Conservation (phyloP, 805 yeast genomes). For the Kodamaea hsintzibuensis region DNA sequence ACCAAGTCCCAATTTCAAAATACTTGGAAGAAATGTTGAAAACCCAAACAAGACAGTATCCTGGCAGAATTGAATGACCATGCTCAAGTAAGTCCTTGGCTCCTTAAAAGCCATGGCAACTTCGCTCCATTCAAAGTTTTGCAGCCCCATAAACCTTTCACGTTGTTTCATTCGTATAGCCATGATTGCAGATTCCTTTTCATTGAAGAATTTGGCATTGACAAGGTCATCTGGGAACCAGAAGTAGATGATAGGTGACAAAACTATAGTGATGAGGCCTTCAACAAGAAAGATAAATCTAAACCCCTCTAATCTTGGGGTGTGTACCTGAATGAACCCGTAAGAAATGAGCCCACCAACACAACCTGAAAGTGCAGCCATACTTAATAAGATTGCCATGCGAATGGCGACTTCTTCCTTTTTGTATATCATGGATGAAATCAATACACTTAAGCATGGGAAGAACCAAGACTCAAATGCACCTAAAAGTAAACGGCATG, state of each 20-base stretch:
- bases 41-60: slow-evolving; percentile 45
- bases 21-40: slow-evolving; percentile 42
- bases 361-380: slow-evolving; percentile 55
- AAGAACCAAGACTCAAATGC: slow-evolving; percentile 53
- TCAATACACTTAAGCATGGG: slow-evolving; percentile 49
- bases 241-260: slow-evolving; percentile 34
- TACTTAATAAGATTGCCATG: slow-evolving; percentile 42
- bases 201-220: slow-evolving; percentile 40
- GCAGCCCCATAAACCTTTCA: slow-evolving; percentile 35
- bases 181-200: slow-evolving; percentile 38
- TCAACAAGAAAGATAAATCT: slow-evolving; percentile 53
- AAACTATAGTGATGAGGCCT: slow-evolving; percentile 41
- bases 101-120: slow-evolving; percentile 36
- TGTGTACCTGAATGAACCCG: slow-evolving; percentile 37
- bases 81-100: slow-evolving; percentile 33
- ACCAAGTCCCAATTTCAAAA: slow-evolving; percentile 33
- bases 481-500: slow-evolving; percentile 52
- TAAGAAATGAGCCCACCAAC: slow-evolving; percentile 57
- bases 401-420: slow-evolving; percentile 19
- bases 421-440: slow-evolving; percentile 31
- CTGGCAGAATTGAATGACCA: slow-evolving; percentile 45
- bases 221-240: slow-evolving; percentile 43
- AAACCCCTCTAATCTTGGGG: slow-evolving; percentile 44
- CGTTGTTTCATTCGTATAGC: slow-evolving; percentile 33
- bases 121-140: slow-evolving; percentile 29